Evolutionary conservation across 257 asterid genomes (phyloP), one percentile per base, ranked within the genome.

Genomic region (Jacaranda mimosifolia): DNA sequence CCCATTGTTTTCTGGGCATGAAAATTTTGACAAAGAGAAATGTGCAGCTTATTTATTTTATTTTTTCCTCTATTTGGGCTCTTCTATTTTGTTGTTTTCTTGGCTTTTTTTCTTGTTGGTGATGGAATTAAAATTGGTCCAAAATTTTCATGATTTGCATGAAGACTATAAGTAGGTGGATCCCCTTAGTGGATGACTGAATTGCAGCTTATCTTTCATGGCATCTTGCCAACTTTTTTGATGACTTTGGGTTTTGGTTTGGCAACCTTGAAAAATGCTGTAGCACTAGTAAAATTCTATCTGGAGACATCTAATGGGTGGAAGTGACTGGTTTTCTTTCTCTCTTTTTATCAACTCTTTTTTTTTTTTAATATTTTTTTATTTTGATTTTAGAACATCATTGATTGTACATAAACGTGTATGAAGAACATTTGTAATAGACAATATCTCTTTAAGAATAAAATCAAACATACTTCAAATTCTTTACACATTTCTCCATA

Each of bases 131-230:
- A 72, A 71, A 75, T 72, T 77, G 82, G 83, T 82, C 78, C 68
- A 57, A 49, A 76, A 68, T 43, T 35, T 90, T 81, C 71, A 92
- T 92, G 92, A 92, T 92, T 85, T 87, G 86, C 76, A 84, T 55
- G 74, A 77, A 79, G 96, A 90, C 91, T 82, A 63, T 3, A 63
- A 59, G 81, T 64, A 42, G 81, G 78, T 73, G 90, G 86, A 40
- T 62, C 66, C 45, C 36, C 35, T 77, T 78, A 87, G 92, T 86
- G 95, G 92, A 85, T 70, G 83, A 78, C 69, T 88, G 93, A 85
- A 81, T 84, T 77, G 89, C 86, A 83, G 78, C 75, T 83, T 79
- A 74, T 83, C 86, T 82, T 82, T 79, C 78, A 78, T 77, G 40
- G 17, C 81, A 65, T 59, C 58, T 78, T 84, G 87, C 92, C 91